These are phyloP conservation scores for Acmispon strigosus DNA, from an alignment of 306 rosid species.

Conservation along the genomic window DNA sequence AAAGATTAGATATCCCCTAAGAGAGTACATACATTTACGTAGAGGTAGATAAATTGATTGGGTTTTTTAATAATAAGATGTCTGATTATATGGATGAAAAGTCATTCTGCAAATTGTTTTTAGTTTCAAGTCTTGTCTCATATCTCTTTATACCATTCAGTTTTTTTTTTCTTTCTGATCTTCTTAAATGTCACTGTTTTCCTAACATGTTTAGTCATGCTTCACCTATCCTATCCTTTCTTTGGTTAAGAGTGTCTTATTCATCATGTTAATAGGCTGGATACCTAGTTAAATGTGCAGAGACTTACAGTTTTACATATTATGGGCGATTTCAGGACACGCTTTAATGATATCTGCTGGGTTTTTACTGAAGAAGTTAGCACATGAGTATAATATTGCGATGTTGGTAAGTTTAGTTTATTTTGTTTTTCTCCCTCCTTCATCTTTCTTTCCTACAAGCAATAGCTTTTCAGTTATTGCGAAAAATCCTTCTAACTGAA, in stretches of 20 bases:
- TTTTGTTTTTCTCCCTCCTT: neutral
- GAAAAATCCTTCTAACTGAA: neutral
- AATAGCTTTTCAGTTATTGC: neutral
- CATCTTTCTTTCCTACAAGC: conserved; percentile 9
- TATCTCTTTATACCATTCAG: neutral
- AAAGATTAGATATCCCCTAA: neutral
- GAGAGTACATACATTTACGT: neutral
- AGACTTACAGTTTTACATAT: conserved; percentile 18
- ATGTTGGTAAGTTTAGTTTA: conserved; percentile 49
- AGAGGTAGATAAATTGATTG: neutral
- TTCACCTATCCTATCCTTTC: conserved; percentile 4
- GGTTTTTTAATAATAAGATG: neutral
- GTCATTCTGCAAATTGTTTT: neutral
- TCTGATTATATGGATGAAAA: conserved; percentile 5
- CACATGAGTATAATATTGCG: conserved; percentile 70
- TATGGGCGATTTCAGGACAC: conserved; percentile 53
- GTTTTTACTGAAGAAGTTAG: conserved; percentile 68
- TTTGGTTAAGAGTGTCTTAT: neutral
- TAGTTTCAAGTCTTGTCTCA: neutral
- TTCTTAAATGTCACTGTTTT: neutral
- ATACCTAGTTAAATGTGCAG: neutral
- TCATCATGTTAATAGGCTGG: neutral
- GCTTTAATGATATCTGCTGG: conserved; percentile 88
- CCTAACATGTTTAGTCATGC: neutral
- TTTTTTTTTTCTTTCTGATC: neutral